Evolutionary conservation across 805 yeast genomes (phyloP), one percentile per base, ranked within the genome.

Genomic region (Danielia reshetovae): DNA sequence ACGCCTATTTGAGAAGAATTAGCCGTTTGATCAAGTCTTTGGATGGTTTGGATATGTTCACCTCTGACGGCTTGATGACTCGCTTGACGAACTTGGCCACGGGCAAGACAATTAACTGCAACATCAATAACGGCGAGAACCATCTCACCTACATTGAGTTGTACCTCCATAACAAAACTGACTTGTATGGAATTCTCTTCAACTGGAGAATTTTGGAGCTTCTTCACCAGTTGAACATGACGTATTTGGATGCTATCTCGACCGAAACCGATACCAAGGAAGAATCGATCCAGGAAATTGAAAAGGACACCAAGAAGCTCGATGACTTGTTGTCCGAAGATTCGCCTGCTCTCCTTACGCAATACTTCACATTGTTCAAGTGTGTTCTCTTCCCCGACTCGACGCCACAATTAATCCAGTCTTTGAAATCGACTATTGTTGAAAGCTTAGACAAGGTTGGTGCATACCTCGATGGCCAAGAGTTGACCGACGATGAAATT

Each of bases 141-240:
- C 40, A 46, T 18, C 34, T 58, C 22, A 58, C 55, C 27, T 65
- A 54, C 36, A 53, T 57, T 14, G 71, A 65, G 38, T 32, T 52
- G 25, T 50, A 37, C 29, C 49, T 52, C 26, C 46, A 47, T 18
- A 48, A 44, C 35, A 30, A 31, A n/a, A 12, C 32, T 9, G 49
- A 57, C 35, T 46, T 54, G 21, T 65, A 55, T 38, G 54, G 46
- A 1, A 37, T 60, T 3, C 24, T 66, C 2, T 46, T 53, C n/a
- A 43, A 51, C 24, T 66, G 70, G 70, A 57, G 71, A 45, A 31
- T 65, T 5, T 40, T 63, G 34, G 68, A 59, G 26, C 48, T 65
- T 10, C 41, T 58, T 11, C 54, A 62, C 37, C 57, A 59, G 38
- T 47, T 65, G 34, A 62, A 55, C 33, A 35, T 55, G 15, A 44